phyloP scores from a whole-genome alignment of 2,329 filamentous ascomycete species.

The Monosporascus sp. region DNA sequence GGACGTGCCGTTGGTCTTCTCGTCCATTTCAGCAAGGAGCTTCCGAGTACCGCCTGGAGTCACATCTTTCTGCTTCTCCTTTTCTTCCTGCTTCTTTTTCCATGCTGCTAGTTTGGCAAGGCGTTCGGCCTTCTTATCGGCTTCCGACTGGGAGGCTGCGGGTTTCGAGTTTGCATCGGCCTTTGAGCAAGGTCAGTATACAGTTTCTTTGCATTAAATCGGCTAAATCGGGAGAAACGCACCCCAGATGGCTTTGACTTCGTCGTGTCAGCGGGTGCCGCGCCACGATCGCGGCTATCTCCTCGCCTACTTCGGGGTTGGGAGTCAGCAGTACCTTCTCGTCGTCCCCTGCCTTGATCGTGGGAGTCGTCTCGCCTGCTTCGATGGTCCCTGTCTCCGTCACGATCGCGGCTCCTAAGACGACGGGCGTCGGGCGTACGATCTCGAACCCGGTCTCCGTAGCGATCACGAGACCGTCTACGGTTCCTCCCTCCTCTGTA shows the following conservation, averaged over 20 bases:
- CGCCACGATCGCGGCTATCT: conserved; percentile 52
- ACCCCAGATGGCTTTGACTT: conserved; percentile 53
- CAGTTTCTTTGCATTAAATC: not conserved
- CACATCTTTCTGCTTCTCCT: conserved; percentile 67
- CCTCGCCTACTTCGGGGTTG: conserved; percentile 61
- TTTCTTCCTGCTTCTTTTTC: conserved; percentile 84
- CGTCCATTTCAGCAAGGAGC: conserved; percentile 68
- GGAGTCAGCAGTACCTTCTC: conserved; percentile 68
- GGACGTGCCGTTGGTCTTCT: conserved; percentile 50
- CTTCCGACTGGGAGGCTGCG: conserved; percentile 54
- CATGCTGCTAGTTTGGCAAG: conserved; percentile 80
- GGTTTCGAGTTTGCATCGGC: conserved; percentile 45
- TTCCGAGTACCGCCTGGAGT: conserved; percentile 60
- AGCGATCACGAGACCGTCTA: conserved; percentile 58
- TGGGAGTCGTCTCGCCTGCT: conserved; percentile 68
- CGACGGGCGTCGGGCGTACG: conserved; percentile 53
- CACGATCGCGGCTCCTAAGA: conserved; percentile 57
- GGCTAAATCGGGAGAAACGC: conserved; percentile 25
- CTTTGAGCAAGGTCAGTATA: conserved; percentile 34
- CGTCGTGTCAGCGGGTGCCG: conserved; percentile 42
- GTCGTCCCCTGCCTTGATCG: conserved; percentile 58
- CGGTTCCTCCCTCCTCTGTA: conserved; percentile 53
- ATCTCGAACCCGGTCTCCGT: conserved; percentile 46
- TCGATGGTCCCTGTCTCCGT: conserved; percentile 54
- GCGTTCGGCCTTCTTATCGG: conserved; percentile 73